Evolutionary conservation across 352 stramenopile genomes (phyloP), one percentile per base, ranked within the genome.

Genomic region (Globisporangium acanthophoron): DNA sequence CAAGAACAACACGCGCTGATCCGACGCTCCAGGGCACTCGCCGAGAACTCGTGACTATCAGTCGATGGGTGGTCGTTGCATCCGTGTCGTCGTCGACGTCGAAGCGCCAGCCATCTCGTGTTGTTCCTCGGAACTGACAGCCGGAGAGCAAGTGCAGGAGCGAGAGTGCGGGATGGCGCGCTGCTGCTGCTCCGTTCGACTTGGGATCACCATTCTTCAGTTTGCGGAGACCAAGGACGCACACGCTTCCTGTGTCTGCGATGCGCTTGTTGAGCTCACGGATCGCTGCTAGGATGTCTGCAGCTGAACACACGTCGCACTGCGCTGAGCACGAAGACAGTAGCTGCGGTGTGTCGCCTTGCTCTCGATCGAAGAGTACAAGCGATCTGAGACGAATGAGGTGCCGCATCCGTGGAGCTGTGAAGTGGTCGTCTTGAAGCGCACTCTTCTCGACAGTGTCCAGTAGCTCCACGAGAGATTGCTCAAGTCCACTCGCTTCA

Each of bases 101-200:
- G 37, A 43, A 43, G 37, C 13, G 16, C 37, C 11, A 5, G 12
- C 2, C 0, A 43, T 43, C 37, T 18, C 37, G 37, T 12, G 13
- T 43, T 18, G 11, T 11, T 18, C 4, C 37, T 8, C 9, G 6
- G 0, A 21, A 4, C 44, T 49, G 44, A 15, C 27, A 53, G 7
- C 29, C 13, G 27, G 29, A 31, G 18, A 41, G 48, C 16, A 12
- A 20, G 4, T 24, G 33, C 35, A 58, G 29, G 21, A 64, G 58
- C 20, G 24, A 44, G 9, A 58, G 51, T 21, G 51, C 51, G 24
- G 57, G 40, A 8, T 62, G 57, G 12, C 37, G 37, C 9, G 37
- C 12, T 8, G 37, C 12, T 8, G 18, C 20, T 31, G 44, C 16
- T 27, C n/a, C 51, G 9, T 31, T 45, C 31, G 8, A 33, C 9